Conservation (phyloP, 2,329 filamentous ascomycete genomes). For the Helotiales sp. region DNA sequence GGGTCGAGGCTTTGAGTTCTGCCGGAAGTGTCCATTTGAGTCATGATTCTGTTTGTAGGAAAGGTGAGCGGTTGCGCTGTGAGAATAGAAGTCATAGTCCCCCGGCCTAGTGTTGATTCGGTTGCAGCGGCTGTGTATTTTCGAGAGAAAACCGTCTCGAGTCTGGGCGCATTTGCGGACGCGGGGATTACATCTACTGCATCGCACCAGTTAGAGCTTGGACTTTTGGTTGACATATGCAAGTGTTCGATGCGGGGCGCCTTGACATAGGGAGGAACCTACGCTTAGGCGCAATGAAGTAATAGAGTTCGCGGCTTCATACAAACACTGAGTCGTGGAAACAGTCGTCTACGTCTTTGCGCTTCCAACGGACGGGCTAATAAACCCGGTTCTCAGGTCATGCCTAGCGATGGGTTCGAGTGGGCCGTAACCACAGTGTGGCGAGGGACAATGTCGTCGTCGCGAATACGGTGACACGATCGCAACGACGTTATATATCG, state of each 20-base stretch:
- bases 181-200: conserved; percentile 17
- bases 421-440: background rate
- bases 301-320: background rate
- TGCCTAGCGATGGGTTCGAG: conserved; percentile 18
- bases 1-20: conserved; percentile 28
- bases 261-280: background rate
- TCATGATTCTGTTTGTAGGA: conserved; percentile 26
- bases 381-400: conserved; percentile 24
- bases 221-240: background rate
- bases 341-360: conserved; percentile 3
- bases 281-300: background rate
- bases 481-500: background rate
- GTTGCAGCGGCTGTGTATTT: background rate
- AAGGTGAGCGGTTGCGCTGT: conserved; percentile 29
- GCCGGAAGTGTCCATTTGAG: conserved; percentile 28
- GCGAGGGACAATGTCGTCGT: background rate
- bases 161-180: conserved; percentile 8
- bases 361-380: conserved; percentile 21
- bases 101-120: conserved; percentile 2
- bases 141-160: conserved; percentile 4
- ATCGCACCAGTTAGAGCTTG: conserved; percentile 7
- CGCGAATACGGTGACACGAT: background rate
- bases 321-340: background rate
- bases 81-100: conserved; percentile 37
- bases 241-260: background rate